Evolutionary conservation across 257 asterid species (phyloP).

Genomic region (Solanum paucissectum): DNA sequence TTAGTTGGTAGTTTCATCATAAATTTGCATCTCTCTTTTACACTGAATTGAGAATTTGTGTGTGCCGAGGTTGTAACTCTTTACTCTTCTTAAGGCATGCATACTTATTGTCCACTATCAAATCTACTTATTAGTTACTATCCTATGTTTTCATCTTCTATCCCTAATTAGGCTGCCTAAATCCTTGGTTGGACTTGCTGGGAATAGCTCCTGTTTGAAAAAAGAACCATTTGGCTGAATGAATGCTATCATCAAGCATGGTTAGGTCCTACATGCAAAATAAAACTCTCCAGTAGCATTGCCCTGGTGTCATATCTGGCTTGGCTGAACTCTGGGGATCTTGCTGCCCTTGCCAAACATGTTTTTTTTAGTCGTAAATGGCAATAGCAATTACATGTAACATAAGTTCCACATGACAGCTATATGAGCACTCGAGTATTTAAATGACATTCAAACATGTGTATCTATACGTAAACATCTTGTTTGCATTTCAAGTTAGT

Average conservation of each 20-base stretch:
- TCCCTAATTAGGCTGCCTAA: neutral
- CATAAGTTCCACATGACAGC: neutral
- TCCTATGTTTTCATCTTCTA: neutral
- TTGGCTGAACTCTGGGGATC: neutral
- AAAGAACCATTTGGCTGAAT: neutral
- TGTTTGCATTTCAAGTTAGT: neutral
- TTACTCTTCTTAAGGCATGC: neutral
- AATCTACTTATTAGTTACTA: neutral
- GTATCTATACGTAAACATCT: neutral
- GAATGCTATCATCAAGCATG: neutral
- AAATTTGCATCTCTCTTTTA: neutral
- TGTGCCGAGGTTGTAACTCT: neutral
- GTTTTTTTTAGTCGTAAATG: neutral
- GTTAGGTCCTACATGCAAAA: neutral
- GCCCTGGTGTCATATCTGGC: neutral
- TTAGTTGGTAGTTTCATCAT: neutral
- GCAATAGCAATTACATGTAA: neutral
- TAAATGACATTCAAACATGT: neutral
- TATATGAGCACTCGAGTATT: neutral
- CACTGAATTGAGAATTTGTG: neutral
- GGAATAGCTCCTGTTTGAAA: neutral
- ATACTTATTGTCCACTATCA: neutral
- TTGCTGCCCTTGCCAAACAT: neutral
- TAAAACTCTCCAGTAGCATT: neutral
- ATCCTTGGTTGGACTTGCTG: neutral